phyloP scores from a whole-genome alignment of 1,284 basidiomycete species.

The Rhodotorula sp. region DNA sequence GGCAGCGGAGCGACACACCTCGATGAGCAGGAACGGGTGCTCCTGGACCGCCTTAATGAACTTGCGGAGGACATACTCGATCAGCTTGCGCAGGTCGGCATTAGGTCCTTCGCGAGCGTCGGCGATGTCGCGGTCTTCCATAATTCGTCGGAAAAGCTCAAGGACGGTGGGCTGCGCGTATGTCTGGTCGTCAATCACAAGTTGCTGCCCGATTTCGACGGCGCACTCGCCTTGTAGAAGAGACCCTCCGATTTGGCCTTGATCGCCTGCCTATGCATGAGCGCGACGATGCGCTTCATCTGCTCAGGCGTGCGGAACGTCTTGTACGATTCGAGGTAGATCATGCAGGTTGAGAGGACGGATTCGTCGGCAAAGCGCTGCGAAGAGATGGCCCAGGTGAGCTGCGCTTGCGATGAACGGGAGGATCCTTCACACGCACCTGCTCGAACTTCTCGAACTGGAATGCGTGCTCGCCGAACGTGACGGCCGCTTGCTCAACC shows the following conservation, averaged over 20 bases:
- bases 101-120: conserved; percentile 73
- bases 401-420: neutral
- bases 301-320: conserved; percentile 74
- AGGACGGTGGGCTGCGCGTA: conserved; percentile 79
- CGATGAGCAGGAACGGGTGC: conserved; percentile 77
- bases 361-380: conserved; percentile 81
- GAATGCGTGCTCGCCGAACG: conserved; percentile 77
- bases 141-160: conserved; percentile 74
- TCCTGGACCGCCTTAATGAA: conserved; percentile 85
- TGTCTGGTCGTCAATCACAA: no score
- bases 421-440: conserved; percentile 54
- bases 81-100: conserved; percentile 74
- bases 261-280: conserved; percentile 85
- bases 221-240: conserved; percentile 80
- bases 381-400: neutral
- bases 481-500: conserved; percentile 40
- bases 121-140: conserved; percentile 65
- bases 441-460: conserved; percentile 83
- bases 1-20: conserved; percentile 54
- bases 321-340: conserved; percentile 69
- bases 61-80: conserved; percentile 78
- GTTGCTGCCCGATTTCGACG: no score
- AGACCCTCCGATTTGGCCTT: conserved; percentile 83
- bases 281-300: conserved; percentile 77
- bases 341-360: conserved; percentile 73